These are phyloP conservation scores for Arthrobotrys entomopaga DNA, from an alignment of 2,329 filamentous ascomycete genomes.

Conservation along the genomic window DNA sequence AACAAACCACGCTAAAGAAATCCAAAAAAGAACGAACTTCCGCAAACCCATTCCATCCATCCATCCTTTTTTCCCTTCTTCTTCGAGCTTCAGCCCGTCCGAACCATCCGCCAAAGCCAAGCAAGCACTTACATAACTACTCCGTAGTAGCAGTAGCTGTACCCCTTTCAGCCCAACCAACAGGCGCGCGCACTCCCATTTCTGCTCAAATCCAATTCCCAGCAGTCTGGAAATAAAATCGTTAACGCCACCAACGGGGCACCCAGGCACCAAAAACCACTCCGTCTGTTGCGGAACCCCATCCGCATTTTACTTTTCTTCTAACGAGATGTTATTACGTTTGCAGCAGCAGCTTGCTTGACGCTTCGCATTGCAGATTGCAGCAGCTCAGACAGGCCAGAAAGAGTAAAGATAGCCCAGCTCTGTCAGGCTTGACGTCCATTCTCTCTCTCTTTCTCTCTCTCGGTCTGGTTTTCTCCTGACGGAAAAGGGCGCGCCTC, in stretches of 20 bases:
- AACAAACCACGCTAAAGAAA: too few relatives aligned
- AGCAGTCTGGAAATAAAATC: constrained; percentile 35
- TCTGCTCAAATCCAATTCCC: constrained; percentile 20
- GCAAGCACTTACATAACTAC: too few relatives aligned
- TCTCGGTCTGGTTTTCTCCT: constrained; percentile 1
- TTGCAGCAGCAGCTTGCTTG: neutral
- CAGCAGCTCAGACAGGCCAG: neutral
- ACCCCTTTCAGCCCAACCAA: constrained; percentile 30
- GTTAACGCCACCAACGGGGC: constrained; percentile 44
- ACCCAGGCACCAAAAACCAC: neutral
- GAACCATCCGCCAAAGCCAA: constrained; percentile 7
- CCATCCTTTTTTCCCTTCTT: constrained; percentile 19
- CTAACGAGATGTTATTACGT: constrained; percentile 21
- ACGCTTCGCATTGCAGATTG: too few relatives aligned
- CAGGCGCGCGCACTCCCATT: constrained; percentile 33
- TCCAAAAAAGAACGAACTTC: too few relatives aligned
- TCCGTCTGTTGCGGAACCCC: neutral
- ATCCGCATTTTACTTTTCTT: neutral
- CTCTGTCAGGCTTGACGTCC: constrained; percentile 17
- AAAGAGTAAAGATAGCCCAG: constrained; percentile 5
- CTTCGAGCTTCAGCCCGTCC: constrained; percentile 6
- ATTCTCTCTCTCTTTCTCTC: neutral
- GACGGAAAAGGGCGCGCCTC: neutral
- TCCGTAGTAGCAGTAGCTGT: too few relatives aligned
- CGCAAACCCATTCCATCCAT: neutral